Conservation (phyloP, 306 rosid species). For the Malus sylvestris region DNA sequence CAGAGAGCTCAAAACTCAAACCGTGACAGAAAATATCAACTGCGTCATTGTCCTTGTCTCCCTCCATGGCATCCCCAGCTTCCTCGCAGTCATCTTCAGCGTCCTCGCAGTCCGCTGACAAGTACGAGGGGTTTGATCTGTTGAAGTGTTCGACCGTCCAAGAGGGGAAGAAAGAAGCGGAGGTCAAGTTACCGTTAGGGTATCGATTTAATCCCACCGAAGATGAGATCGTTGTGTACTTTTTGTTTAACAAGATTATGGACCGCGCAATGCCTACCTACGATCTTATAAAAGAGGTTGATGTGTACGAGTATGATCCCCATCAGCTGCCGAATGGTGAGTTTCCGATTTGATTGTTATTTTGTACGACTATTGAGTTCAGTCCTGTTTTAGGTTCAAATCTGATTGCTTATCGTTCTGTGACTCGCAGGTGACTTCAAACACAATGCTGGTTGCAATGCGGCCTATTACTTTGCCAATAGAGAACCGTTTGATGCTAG, state of each 20-base stretch:
- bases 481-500: neutral
- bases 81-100: neutral
- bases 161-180: neutral
- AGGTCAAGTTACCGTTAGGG: neutral
- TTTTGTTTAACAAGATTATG: neutral
- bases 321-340: neutral
- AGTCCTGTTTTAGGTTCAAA: neutral
- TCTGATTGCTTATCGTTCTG: neutral
- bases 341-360: neutral
- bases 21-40: neutral
- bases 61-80: constrained; percentile 5
- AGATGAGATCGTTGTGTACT: neutral
- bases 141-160: neutral
- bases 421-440: neutral
- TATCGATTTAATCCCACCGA: neutral
- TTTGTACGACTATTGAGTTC: neutral
- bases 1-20: neutral
- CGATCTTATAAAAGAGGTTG: neutral
- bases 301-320: neutral
- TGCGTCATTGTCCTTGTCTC: neutral
- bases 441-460: neutral
- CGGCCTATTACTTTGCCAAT: neutral
- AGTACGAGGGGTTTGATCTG: neutral
- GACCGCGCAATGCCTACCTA: neutral
- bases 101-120: neutral